Conservation (phyloP, 768 basidiomycete genomes). For the Trametes cinnabarina region DNA sequence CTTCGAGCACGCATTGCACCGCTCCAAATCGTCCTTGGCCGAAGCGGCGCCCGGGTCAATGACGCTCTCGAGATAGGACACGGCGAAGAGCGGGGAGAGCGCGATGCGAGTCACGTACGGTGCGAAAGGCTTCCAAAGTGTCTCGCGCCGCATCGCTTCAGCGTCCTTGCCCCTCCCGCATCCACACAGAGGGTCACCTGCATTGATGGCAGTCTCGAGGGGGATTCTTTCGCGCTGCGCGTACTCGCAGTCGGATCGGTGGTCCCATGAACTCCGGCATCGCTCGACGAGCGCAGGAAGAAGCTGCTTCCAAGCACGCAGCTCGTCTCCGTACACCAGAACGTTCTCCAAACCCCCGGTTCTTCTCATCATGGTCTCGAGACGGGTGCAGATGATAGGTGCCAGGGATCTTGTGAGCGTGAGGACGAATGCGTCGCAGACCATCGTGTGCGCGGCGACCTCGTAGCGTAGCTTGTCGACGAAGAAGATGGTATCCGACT, state of each 20-base stretch:
- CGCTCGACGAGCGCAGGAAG: slow-evolving; percentile 51
- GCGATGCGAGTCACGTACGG: slow-evolving; percentile 49
- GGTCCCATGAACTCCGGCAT: slow-evolving; percentile 52
- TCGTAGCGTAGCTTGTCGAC: slow-evolving; percentile 48
- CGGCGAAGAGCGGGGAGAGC: slow-evolving; percentile 52
- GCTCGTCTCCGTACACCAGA: slow-evolving; percentile 37
- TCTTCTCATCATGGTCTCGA: slow-evolving; percentile 12
- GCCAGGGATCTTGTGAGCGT: slow-evolving; percentile 31
- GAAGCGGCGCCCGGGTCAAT: neutral
- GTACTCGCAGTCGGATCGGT: slow-evolving; percentile 49
- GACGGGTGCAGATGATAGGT: slow-evolving; percentile 21
- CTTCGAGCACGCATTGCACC: slow-evolving; percentile 20
- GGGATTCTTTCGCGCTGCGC: slow-evolving; percentile 34
- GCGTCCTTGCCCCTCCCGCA: slow-evolving; percentile 50
- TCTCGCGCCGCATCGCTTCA: slow-evolving; percentile 33
- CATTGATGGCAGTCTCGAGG: slow-evolving; percentile 22
- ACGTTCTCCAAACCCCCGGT: slow-evolving; percentile 33
- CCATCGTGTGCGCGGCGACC: slow-evolving; percentile 46
- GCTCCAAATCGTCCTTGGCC: too few relatives aligned
- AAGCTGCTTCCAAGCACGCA: slow-evolving; percentile 48
- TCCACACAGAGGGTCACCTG: slow-evolving; percentile 42
- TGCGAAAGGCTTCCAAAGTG: slow-evolving; percentile 40
- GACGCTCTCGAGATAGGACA: slow-evolving; percentile 46
- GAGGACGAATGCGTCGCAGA: slow-evolving; percentile 50
- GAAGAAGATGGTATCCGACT: slow-evolving; percentile 43